Evolutionary conservation across 805 yeast species (phyloP).

Genomic region (Clavispora asparagi): DNA sequence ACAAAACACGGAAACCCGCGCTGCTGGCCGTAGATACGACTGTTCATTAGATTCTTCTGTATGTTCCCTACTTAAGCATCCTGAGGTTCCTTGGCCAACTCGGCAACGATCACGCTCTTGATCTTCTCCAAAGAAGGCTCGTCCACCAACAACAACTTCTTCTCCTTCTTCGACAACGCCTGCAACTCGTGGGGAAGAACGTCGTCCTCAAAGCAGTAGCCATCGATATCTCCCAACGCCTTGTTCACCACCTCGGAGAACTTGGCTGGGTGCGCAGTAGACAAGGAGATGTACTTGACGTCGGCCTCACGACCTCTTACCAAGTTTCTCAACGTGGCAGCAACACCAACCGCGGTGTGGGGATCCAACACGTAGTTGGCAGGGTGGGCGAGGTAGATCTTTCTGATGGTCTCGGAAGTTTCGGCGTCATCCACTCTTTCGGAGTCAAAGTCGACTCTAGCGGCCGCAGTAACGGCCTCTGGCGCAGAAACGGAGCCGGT

Average conservation of each 20-base stretch:
- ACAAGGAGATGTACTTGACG: slow-evolving; percentile 63
- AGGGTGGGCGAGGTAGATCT: slow-evolving; percentile 54
- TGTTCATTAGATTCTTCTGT: background rate
- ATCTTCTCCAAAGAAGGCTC: slow-evolving; percentile 69
- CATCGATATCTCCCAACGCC: slow-evolving; percentile 61
- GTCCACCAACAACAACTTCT: slow-evolving; percentile 68
- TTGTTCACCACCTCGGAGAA: slow-evolving; percentile 92
- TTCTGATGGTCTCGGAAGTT: slow-evolving; percentile 74
- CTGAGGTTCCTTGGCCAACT: slow-evolving; percentile 35
- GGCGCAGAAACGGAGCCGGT: slow-evolving; percentile 76
- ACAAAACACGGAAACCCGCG: too few relatives aligned
- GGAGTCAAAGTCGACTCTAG: slow-evolving; percentile 67
- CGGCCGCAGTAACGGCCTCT: slow-evolving; percentile 55
- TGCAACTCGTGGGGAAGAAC: slow-evolving; percentile 87
- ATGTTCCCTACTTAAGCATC: background rate
- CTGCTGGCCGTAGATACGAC: background rate
- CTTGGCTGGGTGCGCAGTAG: slow-evolving; percentile 99
- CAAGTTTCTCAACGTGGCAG: slow-evolving; percentile 64
- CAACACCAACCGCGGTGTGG: slow-evolving; percentile 92
- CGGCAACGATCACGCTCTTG: slow-evolving; percentile 70
- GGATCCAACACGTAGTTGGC: slow-evolving; percentile 87
- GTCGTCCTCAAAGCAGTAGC: slow-evolving; percentile 79
- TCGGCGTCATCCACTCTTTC: slow-evolving; percentile 74
- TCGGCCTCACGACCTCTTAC: slow-evolving; percentile 41
- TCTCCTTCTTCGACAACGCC: slow-evolving; percentile 62